phyloP scores from a whole-genome alignment of 192 early-diverging fungal species.

The Backusella liffmaniae region DNA sequence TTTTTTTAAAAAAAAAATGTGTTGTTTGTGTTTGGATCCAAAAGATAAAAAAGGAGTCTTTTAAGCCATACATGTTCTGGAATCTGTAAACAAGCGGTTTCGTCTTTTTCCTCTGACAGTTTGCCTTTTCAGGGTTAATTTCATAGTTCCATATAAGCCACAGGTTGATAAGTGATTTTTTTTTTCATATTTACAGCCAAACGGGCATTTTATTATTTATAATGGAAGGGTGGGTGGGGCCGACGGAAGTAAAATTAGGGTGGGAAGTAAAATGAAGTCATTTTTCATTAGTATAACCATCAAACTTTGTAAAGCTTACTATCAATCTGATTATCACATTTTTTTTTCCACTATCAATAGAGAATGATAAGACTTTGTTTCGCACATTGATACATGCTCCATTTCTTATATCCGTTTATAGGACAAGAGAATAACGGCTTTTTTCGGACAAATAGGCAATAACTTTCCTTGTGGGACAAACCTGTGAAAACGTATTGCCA shows the following conservation, averaged over 20 bases:
- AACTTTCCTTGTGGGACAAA: not conserved
- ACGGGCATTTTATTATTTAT: not conserved
- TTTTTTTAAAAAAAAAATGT: not conserved
- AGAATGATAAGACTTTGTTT: not conserved
- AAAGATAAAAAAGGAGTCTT: not conserved
- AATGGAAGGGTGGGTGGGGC: not conserved
- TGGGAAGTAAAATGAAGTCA: not conserved
- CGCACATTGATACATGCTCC: not conserved
- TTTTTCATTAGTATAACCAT: not conserved
- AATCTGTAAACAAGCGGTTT: not conserved
- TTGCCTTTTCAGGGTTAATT: not conserved
- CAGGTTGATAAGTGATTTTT: not conserved
- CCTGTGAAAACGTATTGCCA: not conserved
- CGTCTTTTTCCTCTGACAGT: not conserved
- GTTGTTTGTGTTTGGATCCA: not conserved
- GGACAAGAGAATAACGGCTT: not conserved
- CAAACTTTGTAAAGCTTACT: not conserved
- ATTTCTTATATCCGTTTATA: not conserved
- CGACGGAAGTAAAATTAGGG: not conserved
- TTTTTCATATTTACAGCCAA: not conserved
- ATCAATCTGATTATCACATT: not conserved
- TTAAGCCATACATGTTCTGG: not conserved
- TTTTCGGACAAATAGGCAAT: conserved; percentile 4
- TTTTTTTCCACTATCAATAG: not conserved
- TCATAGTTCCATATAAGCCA: not conserved